Evolutionary conservation across 805 yeast species (phyloP).

Genomic region (Hanseniaspora lindneri): DNA sequence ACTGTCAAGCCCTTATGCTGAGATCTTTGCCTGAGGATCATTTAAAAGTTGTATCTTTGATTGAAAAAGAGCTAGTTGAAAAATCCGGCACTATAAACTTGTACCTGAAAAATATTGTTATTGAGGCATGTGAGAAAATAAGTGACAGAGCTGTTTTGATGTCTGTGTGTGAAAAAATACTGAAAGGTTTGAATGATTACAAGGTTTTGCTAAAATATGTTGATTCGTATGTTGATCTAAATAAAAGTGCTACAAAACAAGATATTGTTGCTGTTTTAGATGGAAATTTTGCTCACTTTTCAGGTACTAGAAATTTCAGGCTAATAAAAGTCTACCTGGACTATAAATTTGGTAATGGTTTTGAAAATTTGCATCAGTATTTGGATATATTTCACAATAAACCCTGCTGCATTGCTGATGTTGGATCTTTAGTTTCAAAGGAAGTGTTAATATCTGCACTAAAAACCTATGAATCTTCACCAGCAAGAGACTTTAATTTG

Average conservation of each 20-base stretch:
- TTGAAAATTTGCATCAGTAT: slow-evolving; percentile 2
- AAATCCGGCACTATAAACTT: slow-evolving; percentile 14
- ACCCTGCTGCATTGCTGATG: slow-evolving; percentile 9
- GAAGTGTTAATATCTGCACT: background rate
- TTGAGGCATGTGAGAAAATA: slow-evolving; percentile 7
- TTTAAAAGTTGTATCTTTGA: background rate
- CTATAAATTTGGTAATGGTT: background rate
- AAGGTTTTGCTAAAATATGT: slow-evolving; percentile 4
- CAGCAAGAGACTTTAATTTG: slow-evolving; percentile 4
- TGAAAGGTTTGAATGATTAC: slow-evolving; percentile 14
- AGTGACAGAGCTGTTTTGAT: background rate
- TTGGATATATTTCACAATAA: slow-evolving; percentile 1
- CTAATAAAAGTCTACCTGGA: slow-evolving; percentile 8
- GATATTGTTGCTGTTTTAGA: background rate
- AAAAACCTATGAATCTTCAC: background rate
- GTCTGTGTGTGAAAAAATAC: background rate
- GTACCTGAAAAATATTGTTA: slow-evolving; percentile 13
- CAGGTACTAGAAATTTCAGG: slow-evolving; percentile 9
- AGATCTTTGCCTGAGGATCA: background rate
- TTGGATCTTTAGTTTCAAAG: slow-evolving; percentile 3
- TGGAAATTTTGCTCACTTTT: slow-evolving; percentile 7
- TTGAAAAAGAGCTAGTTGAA: slow-evolving; percentile 1
- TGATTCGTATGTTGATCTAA: background rate
- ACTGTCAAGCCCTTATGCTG: slow-evolving; percentile 2
- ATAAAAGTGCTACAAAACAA: background rate